These are phyloP conservation scores for Strobilomyces dryophilus DNA, from an alignment of 768 basidiomycete genomes.

Conservation along the genomic window DNA sequence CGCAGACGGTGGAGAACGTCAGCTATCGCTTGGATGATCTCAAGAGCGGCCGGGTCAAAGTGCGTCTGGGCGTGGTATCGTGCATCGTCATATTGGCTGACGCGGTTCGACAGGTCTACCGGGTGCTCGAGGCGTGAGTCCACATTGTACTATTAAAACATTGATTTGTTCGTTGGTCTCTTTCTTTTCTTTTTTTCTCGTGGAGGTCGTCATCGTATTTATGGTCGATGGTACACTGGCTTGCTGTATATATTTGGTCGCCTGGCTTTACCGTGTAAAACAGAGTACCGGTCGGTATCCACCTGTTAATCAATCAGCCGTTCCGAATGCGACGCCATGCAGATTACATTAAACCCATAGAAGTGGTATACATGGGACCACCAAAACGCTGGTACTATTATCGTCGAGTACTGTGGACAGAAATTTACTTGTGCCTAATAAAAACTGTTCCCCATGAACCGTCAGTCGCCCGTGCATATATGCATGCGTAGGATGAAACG, in stretches of 20 bases:
- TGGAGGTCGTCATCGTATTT: not conserved
- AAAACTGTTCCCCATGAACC: not conserved
- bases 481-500: not conserved
- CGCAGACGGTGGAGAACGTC: constrained; percentile 64
- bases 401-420: not conserved
- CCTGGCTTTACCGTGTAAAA: not conserved
- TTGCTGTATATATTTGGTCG: not conserved
- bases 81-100: constrained; percentile 6
- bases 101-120: constrained; percentile 31
- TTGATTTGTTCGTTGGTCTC: not conserved
- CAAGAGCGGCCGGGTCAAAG: constrained; percentile 81
- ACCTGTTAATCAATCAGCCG: not conserved
- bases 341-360: not conserved
- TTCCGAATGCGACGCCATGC: not conserved
- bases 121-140: constrained; percentile 37
- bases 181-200: not conserved
- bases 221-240: not conserved
- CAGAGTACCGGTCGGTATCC: not conserved
- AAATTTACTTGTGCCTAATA: not conserved
- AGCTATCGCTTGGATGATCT: constrained; percentile 88
- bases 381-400: not conserved
- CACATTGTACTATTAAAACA: not conserved
- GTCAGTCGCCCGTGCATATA: constrained; percentile 10
- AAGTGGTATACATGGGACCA: constrained; percentile 9
- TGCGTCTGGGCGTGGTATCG: constrained; percentile 22